Evolutionary conservation across 1,139 yeast genomes (phyloP).

Genomic region (Debaryomycetaceae sp.): DNA sequence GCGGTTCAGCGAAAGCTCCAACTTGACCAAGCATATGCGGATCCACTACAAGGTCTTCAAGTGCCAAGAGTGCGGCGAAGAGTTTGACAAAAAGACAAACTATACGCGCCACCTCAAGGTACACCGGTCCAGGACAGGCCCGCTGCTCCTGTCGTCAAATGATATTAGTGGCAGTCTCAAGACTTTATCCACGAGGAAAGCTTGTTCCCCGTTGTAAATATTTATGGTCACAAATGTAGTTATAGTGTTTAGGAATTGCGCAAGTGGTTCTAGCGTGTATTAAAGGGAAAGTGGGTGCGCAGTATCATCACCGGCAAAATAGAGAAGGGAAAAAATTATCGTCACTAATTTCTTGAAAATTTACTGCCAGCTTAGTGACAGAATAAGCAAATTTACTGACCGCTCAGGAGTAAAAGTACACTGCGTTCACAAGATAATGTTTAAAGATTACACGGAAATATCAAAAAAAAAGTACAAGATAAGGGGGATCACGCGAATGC

Average conservation of each 20-base stretch:
- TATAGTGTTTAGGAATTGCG: neutral
- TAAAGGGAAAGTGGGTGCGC: neutral
- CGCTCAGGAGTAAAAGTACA: neutral
- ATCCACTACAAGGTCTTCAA: slow-evolving; percentile 43
- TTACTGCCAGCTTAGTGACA: neutral
- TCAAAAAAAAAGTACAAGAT: too few species aligned
- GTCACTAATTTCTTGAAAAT: neutral
- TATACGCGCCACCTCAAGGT: slow-evolving; percentile 27
- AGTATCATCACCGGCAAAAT: neutral
- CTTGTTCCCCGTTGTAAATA: neutral
- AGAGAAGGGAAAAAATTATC: too few species aligned
- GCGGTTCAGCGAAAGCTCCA: slow-evolving; percentile 80
- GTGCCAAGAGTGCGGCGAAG: slow-evolving; percentile 41
- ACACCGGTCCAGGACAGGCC: neutral
- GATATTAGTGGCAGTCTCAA: neutral
- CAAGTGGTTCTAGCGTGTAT: neutral
- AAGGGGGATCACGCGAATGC: neutral
- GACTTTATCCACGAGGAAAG: neutral
- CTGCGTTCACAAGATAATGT: neutral
- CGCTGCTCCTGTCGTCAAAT: too few species aligned
- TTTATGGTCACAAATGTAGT: slow-evolving; percentile 1
- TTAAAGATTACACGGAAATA: neutral
- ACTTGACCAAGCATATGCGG: slow-evolving; percentile 79
- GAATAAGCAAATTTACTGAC: neutral
- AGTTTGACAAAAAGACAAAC: slow-evolving; percentile 36